These are phyloP conservation scores for Ambrosia trifida DNA, from an alignment of 129 eudicot species.

Conservation along the genomic window DNA sequence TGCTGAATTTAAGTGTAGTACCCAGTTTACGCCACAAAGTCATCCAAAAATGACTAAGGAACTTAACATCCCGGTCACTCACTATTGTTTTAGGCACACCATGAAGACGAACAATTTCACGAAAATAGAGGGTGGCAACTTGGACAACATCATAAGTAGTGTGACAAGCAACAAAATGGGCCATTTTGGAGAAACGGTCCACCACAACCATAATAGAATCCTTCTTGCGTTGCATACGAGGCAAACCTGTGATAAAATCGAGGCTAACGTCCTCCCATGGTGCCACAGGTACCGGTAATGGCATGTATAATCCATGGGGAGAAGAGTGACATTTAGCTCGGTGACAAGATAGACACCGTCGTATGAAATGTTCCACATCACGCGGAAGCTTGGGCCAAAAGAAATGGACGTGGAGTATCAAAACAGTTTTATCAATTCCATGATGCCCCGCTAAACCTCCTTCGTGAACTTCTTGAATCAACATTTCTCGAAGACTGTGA, in stretches of 20 bases:
- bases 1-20: conserved; percentile 13
- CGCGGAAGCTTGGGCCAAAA: neutral
- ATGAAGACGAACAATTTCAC: conserved; percentile 18
- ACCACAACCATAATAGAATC: conserved; percentile 30
- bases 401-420: neutral
- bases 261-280: conserved; percentile 26
- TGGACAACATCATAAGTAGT: conserved; percentile 19
- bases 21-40: conserved; percentile 21
- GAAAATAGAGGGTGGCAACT: conserved; percentile 15
- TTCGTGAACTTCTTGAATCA: conserved; percentile 5
- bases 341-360: neutral
- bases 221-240: conserved; percentile 1
- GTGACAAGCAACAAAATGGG: conserved; percentile 21
- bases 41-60: conserved; percentile 28
- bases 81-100: conserved; percentile 17
- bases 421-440: neutral
- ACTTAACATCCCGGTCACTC: conserved; percentile 21
- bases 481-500: neutral
- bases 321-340: neutral
- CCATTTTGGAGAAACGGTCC: conserved; percentile 35
- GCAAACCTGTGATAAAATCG: conserved; percentile 15
- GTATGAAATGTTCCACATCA: neutral
- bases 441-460: conserved; percentile 9
- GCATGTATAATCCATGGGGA: conserved; percentile 15
- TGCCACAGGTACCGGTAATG: neutral